Evolutionary conservation across 306 rosid genomes (phyloP).

Genomic region (Vigna reflexopilosa): DNA sequence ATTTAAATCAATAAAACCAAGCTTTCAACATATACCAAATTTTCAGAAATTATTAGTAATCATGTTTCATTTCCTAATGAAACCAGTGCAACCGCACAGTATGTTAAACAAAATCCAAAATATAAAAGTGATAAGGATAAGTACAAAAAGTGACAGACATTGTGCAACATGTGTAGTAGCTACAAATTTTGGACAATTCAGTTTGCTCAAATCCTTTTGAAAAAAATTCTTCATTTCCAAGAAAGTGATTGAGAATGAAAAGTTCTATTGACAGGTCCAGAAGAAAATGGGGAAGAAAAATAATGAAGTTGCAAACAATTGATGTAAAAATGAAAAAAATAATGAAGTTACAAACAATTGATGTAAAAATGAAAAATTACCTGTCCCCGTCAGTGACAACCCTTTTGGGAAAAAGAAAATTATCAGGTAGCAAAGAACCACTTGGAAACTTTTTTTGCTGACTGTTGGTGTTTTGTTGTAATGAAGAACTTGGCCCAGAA

Average conservation of each 20-base stretch:
- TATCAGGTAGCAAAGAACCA: constrained; percentile 65
- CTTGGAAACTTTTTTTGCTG: constrained; percentile 63
- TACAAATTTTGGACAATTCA: constrained; percentile 14
- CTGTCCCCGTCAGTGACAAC: constrained; percentile 65
- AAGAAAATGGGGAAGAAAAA: constrained; percentile 8
- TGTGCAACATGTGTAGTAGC: constrained; percentile 15
- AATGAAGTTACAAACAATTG: constrained; percentile 11
- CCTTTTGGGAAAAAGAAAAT: constrained; percentile 57
- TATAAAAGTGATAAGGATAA: neutral
- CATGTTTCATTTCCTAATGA: constrained; percentile 28
- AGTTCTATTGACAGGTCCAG: neutral
- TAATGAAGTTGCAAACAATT: constrained; percentile 9
- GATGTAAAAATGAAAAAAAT: neutral
- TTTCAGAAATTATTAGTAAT: constrained; percentile 33
- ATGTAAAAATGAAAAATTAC: constrained; percentile 45
- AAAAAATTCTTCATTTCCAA: constrained; percentile 22
- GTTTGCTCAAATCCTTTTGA: constrained; percentile 23
- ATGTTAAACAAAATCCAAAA: constrained; percentile 11
- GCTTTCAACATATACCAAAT: constrained; percentile 27
- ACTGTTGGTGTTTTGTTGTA: constrained; percentile 48
- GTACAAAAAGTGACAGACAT: neutral
- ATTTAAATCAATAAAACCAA: constrained; percentile 16
- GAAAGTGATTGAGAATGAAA: constrained; percentile 5
- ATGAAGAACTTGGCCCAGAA: constrained; percentile 57
- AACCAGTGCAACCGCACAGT: constrained; percentile 1